Evolutionary conservation across 352 stramenopile species (phyloP).

Genomic region (Phytophthora idaei): DNA sequence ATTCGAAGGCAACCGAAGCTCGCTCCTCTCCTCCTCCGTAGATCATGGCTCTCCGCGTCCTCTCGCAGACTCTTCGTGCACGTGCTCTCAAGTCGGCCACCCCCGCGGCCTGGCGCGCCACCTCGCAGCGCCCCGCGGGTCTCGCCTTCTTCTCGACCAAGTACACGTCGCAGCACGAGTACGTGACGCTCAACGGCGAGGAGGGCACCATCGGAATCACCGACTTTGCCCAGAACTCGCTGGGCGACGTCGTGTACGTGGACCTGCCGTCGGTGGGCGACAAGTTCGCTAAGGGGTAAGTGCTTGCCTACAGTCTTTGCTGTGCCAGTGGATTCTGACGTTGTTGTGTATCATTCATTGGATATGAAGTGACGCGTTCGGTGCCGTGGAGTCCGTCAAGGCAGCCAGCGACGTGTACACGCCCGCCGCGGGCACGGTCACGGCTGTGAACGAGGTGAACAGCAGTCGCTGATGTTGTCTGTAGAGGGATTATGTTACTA

Average conservation of each 20-base stretch:
- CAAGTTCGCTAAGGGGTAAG: conserved; percentile 93
- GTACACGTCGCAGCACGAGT: conserved; percentile 89
- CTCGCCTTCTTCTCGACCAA: conserved; percentile 81
- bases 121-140: conserved; percentile 46
- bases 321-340: conserved; percentile 11
- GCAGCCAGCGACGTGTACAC: conserved; percentile 97
- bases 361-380: conserved; percentile 89
- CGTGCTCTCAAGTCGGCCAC: conserved; percentile 29
- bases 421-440: conserved; percentile 92
- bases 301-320: conserved; percentile 7
- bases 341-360: conserved; percentile 21
- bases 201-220: conserved; percentile 96
- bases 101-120: conserved; percentile 36
- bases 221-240: conserved; percentile 96
- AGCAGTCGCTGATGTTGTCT: background rate
- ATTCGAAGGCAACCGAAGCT: conserved; percentile 24
- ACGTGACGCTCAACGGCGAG: conserved; percentile 81
- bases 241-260: conserved; percentile 98
- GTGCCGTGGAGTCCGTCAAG: conserved; percentile 99
- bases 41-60: conserved; percentile 57
- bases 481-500: conserved; percentile 1
- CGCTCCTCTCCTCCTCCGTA: background rate
- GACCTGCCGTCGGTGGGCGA: conserved; percentile 95
- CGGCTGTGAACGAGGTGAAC: conserved; percentile 93
- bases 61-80: conserved; percentile 62